Evolutionary conservation across 805 yeast species (phyloP).

Genomic region (Priceomyces melissophilus): DNA sequence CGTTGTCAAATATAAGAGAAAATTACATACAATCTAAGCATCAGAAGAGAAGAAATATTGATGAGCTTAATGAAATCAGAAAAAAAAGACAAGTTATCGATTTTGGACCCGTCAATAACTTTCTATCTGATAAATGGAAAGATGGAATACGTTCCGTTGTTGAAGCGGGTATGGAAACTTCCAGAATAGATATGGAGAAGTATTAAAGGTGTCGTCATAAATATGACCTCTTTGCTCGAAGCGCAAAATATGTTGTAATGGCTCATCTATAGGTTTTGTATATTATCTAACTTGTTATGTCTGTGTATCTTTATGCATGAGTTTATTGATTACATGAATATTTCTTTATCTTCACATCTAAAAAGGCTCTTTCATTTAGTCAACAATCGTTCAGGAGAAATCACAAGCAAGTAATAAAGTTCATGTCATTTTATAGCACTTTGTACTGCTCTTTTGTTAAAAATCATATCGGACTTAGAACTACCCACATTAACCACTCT

Average conservation of each 20-base stretch:
- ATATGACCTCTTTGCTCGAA: too few relatives aligned
- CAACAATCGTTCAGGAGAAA: too few relatives aligned
- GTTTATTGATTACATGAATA: too few relatives aligned
- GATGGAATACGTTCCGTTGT: constrained; percentile 42
- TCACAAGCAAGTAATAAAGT: too few relatives aligned
- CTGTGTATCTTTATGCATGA: too few relatives aligned
- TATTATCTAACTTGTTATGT: too few relatives aligned
- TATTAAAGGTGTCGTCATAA: not conserved
- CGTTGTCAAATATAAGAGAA: constrained; percentile 22
- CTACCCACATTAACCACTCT: constrained; percentile 77
- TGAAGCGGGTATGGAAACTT: constrained; percentile 31
- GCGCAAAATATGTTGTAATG: too few relatives aligned
- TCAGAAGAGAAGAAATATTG: constrained; percentile 40
- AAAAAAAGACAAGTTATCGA: constrained; percentile 39
- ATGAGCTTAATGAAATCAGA: constrained; percentile 41
- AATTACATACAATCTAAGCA: constrained; percentile 18
- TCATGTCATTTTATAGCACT: not conserved
- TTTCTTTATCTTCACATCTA: too few relatives aligned
- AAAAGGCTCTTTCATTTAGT: too few relatives aligned
- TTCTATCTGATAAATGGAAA: constrained; percentile 48
- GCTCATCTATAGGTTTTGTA: too few relatives aligned
- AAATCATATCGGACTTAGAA: constrained; percentile 62
- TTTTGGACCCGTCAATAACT: constrained; percentile 42
- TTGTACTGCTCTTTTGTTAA: constrained; percentile 46
- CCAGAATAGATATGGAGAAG: constrained; percentile 12